A percentile compares a stretch with the other conserved stretches of the same genome.
Conservation (phyloP, 2,329 filamentous ascomycete species). For the Fusarium begoniae region DNA sequence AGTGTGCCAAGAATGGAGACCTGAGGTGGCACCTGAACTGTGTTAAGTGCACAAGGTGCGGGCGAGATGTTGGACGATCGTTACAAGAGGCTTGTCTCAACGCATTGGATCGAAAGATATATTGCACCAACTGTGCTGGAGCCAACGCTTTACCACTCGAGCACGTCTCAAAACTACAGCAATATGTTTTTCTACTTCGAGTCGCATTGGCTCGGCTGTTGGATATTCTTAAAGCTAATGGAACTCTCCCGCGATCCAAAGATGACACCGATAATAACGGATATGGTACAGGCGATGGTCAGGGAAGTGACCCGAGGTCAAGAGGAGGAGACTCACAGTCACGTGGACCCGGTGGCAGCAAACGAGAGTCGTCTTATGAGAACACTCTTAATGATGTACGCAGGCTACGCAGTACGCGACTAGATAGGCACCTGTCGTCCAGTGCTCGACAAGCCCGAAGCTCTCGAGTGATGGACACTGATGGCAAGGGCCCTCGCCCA, state of each 20-base stretch:
- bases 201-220: slow-evolving; percentile 91
- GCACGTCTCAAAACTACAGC: slow-evolving; percentile 84
- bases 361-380: slow-evolving; percentile 82
- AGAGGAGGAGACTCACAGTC: slow-evolving; percentile 26
- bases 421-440: slow-evolving; percentile 93
- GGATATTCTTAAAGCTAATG: slow-evolving; percentile 84
- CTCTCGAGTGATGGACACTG: slow-evolving; percentile 84
- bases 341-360: slow-evolving; percentile 39
- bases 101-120: slow-evolving; percentile 71
- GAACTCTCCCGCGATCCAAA: slow-evolving; percentile 80
- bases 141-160: slow-evolving; percentile 68
- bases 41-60: slow-evolving; percentile 75
- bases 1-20: slow-evolving; percentile 80
- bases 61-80: slow-evolving; percentile 72
- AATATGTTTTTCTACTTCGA: slow-evolving; percentile 92
- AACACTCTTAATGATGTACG: slow-evolving; percentile 96
- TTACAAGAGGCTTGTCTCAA: slow-evolving; percentile 78
- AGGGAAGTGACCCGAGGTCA: slow-evolving; percentile 67
- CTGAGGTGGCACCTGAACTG: slow-evolving; percentile 87
- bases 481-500: slow-evolving; percentile 71
- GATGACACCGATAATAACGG: slow-evolving; percentile 67
- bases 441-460: slow-evolving; percentile 91
- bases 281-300: slow-evolving; percentile 42
- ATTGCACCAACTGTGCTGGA: slow-evolving; percentile 74
- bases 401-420: slow-evolving; percentile 87